phyloP scores from a whole-genome alignment of 257 asterid genomes.

The Thymus mandschuricus region DNA sequence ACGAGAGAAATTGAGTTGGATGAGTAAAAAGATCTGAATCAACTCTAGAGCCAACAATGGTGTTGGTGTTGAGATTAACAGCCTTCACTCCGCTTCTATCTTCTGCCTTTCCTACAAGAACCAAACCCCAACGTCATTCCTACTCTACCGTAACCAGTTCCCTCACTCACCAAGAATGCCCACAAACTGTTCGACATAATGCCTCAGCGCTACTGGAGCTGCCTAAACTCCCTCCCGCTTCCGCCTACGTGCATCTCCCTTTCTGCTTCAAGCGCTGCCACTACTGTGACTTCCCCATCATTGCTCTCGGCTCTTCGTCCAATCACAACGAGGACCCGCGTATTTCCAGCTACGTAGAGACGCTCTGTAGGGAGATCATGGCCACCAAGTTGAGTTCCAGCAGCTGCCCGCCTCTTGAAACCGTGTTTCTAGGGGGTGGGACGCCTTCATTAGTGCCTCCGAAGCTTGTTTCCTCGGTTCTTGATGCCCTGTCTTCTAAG shows the following conservation, averaged over 20 bases:
- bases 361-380: constrained; percentile 69
- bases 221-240: constrained; percentile 66
- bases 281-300: constrained; percentile 93
- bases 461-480: constrained; percentile 55
- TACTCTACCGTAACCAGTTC: not conserved
- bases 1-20: too few species aligned
- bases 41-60: too few species aligned
- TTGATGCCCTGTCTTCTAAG: constrained; percentile 56
- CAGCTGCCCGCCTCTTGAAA: constrained; percentile 69
- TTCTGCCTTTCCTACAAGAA: constrained; percentile 41
- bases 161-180: constrained; percentile 23
- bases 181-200: constrained; percentile 78
- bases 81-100: constrained; percentile 44
- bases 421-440: constrained; percentile 93
- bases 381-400: constrained; percentile 49
- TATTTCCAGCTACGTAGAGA: constrained; percentile 61
- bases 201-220: constrained; percentile 45
- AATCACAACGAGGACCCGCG: constrained; percentile 57
- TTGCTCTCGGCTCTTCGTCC: constrained; percentile 79
- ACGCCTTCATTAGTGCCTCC: constrained; percentile 97
- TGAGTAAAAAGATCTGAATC: too few species aligned
- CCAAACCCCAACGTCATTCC: not conserved
- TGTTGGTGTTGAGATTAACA: constrained; percentile 54
- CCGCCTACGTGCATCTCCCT: constrained; percentile 96
- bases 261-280: constrained; percentile 97